Conservation (phyloP, 2,329 filamentous ascomycete genomes). For the Capronia epimyces region DNA sequence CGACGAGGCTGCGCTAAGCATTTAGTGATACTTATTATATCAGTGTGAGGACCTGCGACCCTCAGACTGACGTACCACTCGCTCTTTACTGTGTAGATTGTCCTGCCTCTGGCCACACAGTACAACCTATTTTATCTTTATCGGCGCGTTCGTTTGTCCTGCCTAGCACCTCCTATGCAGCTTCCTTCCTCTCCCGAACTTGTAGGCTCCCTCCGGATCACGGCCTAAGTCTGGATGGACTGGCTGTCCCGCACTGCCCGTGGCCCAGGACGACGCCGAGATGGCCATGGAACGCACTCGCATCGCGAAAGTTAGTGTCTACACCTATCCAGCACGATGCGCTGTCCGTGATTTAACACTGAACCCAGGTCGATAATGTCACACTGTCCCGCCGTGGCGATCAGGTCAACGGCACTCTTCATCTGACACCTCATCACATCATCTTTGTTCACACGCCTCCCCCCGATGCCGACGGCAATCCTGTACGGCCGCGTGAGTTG, state of each 20-base stretch:
- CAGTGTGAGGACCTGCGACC: no score
- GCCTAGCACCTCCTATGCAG: neutral
- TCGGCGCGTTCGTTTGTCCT: neutral
- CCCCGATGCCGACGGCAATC: conserved; percentile 36
- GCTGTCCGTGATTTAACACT: conserved; percentile 11
- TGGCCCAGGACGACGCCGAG: conserved; percentile 5
- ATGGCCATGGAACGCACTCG: conserved; percentile 30
- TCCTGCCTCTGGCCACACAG: neutral
- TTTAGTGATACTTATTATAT: no score
- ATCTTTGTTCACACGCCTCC: conserved; percentile 56
- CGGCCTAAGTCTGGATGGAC: neutral
- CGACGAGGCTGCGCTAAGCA: conserved; percentile 14
- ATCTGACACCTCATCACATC: conserved; percentile 59
- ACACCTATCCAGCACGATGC: neutral
- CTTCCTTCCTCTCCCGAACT: neutral
- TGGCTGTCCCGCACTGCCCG: neutral
- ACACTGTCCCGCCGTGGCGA: conserved; percentile 54
- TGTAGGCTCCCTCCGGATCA: neutral
- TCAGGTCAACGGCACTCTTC: conserved; percentile 55
- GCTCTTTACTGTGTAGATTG: neutral
- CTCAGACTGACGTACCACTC: conserved; percentile 10
- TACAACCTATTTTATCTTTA: neutral
- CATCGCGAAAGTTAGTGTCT: conserved; percentile 27
- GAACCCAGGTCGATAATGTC: conserved; percentile 49
- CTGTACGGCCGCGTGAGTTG: conserved; percentile 57